Percentiles rank a stretch among this genome's conserved stretches.
Conservation (phyloP, 768 basidiomycete genomes). For the Rhizopogon vesiculosus region DNA sequence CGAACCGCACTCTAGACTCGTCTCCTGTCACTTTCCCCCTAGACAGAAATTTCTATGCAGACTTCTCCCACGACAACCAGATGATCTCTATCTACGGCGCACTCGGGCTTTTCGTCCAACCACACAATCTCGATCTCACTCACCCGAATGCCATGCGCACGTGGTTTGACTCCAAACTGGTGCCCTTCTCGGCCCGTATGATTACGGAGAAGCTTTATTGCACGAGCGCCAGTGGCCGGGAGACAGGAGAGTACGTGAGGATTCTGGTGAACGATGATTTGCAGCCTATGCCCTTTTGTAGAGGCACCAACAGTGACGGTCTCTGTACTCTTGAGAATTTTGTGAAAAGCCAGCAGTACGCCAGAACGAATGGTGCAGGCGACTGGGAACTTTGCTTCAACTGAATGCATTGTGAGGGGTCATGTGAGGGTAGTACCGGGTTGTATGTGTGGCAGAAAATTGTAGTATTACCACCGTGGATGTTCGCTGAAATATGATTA, state of each 20-base stretch:
- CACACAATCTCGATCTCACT: constrained; percentile 18
- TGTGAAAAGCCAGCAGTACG: constrained; percentile 66
- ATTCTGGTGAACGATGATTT: constrained; percentile 71
- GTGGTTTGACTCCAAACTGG: constrained; percentile 54
- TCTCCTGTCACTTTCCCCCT: constrained; percentile 69
- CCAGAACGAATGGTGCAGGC: constrained; percentile 62
- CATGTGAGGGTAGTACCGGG: neutral
- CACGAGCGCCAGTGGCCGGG: constrained; percentile 1
- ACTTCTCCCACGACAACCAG: constrained; percentile 83
- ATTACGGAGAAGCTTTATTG: constrained; percentile 66
- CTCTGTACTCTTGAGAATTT: constrained; percentile 64
- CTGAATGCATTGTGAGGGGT: constrained; percentile 10
- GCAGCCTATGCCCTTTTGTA: constrained; percentile 57
- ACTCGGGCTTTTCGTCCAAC: constrained; percentile 44
- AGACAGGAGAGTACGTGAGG: constrained; percentile 47
- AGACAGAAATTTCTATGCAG: constrained; percentile 58
- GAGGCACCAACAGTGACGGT: constrained; percentile 38
- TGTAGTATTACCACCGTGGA: too few species aligned
- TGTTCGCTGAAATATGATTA: too few species aligned
- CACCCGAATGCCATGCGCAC: constrained; percentile 19
- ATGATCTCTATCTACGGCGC: constrained; percentile 71
- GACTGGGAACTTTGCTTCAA: constrained; percentile 64
- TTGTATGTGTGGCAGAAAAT: too few species aligned
- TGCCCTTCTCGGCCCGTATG: constrained; percentile 71
- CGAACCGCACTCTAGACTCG: constrained; percentile 67